Evolutionary conservation across 306 rosid genomes (phyloP).

Genomic region (Sindora glabra): DNA sequence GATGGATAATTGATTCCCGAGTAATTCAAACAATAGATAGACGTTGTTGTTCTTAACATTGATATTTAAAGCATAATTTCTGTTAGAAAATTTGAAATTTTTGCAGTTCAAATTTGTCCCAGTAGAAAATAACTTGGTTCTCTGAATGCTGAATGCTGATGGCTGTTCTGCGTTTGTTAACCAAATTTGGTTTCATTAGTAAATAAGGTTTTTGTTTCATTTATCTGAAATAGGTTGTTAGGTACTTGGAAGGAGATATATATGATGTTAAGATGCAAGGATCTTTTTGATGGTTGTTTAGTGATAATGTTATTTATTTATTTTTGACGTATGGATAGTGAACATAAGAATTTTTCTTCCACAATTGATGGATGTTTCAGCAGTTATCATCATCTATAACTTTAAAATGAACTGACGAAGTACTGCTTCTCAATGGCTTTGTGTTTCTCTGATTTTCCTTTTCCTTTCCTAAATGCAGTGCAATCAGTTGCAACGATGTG

Average conservation of each 20-base stretch:
- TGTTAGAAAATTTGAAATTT: no score
- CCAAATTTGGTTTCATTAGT: not conserved
- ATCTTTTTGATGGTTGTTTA: constrained; percentile 8
- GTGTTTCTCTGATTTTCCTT: constrained; percentile 3
- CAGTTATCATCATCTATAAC: not conserved
- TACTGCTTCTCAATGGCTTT: constrained; percentile 9
- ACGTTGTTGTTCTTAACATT: not conserved
- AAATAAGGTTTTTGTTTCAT: no score
- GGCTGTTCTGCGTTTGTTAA: no score
- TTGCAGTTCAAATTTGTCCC: no score
- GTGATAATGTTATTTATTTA: not conserved
- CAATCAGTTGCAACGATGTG: constrained; percentile 56
- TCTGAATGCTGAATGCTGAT: no score
- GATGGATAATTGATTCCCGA: not conserved
- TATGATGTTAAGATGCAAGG: not conserved
- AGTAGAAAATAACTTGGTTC: not conserved
- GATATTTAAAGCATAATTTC: not conserved
- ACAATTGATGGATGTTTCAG: not conserved
- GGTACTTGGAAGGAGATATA: no score
- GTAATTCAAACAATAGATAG: not conserved
- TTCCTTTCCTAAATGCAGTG: constrained; percentile 22
- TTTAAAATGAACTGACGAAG: not conserved
- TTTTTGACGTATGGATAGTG: constrained; percentile 10
- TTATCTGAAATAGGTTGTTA: no score
- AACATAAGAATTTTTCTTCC: constrained; percentile 5